These are phyloP conservation scores for Heracleum sosnowskyi DNA, from an alignment of 129 eudicot genomes.

Conservation along the genomic window DNA sequence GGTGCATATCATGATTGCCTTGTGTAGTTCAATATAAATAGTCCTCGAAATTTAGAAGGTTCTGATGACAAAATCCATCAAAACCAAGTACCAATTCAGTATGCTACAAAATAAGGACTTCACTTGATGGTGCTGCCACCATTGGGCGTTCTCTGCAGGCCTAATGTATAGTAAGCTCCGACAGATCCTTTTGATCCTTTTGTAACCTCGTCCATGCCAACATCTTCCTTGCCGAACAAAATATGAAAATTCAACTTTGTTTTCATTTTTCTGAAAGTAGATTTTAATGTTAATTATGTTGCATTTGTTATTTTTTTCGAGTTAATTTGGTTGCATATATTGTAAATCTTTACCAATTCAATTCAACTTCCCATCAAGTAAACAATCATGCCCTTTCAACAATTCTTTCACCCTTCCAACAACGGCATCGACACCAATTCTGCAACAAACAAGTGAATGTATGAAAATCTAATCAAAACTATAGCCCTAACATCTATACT, in stretches of 20 bases:
- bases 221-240: no score
- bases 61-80: neutral
- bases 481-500: no score
- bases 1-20: neutral
- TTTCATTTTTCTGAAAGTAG: no score
- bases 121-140: neutral
- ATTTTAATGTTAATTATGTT: no score
- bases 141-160: constrained; percentile 40
- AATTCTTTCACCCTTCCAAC: no score
- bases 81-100: neutral
- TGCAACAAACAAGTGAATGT: constrained; percentile 18
- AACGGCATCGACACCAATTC: constrained; percentile 72
- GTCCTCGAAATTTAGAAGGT: neutral
- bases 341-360: no score
- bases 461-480: neutral
- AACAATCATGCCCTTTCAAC: constrained; percentile 66
- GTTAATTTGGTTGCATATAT: no score
- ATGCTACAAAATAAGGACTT: neutral
- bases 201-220: no score
- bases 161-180: constrained; percentile 59
- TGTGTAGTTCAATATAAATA: neutral
- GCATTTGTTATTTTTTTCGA: no score
- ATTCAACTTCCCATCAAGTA: no score
- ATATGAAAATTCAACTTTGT: no score
- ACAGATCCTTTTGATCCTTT: constrained; percentile 56